Evolutionary conservation across 768 basidiomycete genomes (phyloP).

Genomic region (Suillus cothurnatus): DNA sequence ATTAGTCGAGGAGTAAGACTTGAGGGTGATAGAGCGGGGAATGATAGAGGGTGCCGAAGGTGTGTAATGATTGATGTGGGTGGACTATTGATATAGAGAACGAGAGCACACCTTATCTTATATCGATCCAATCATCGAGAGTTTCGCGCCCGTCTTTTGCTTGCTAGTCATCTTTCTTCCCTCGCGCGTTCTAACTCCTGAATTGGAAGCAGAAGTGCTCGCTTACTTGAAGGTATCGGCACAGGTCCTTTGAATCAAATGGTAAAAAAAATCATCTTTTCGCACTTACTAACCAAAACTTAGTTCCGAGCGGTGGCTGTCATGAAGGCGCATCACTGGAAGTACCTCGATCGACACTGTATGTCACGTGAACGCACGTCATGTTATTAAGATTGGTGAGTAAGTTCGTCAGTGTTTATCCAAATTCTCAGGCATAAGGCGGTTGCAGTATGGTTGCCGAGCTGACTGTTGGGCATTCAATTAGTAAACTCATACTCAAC

Average conservation of each 20-base stretch:
- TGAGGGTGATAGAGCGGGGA: background rate
- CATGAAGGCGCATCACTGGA: background rate
- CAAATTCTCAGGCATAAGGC: background rate
- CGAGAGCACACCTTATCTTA: background rate
- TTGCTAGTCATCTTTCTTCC: background rate
- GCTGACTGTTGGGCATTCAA: background rate
- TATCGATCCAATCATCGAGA: background rate
- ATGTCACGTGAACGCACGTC: background rate
- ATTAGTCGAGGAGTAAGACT: background rate
- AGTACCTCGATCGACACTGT: background rate
- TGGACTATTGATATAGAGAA: constrained; percentile 1
- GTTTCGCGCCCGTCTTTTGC: background rate
- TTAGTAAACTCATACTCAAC: background rate
- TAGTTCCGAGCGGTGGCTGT: background rate
- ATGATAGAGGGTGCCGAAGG: background rate
- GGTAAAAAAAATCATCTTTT: background rate
- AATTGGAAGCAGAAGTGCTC: background rate
- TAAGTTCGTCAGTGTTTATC: background rate
- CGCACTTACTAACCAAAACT: background rate
- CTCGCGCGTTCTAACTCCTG: background rate
- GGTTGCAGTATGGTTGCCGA: background rate
- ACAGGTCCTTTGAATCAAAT: background rate
- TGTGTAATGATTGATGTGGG: background rate
- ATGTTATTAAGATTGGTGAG: background rate
- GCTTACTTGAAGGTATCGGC: background rate